Evolutionary conservation across 441 rosid species (phyloP).

Genomic region (Brassica balearica): DNA sequence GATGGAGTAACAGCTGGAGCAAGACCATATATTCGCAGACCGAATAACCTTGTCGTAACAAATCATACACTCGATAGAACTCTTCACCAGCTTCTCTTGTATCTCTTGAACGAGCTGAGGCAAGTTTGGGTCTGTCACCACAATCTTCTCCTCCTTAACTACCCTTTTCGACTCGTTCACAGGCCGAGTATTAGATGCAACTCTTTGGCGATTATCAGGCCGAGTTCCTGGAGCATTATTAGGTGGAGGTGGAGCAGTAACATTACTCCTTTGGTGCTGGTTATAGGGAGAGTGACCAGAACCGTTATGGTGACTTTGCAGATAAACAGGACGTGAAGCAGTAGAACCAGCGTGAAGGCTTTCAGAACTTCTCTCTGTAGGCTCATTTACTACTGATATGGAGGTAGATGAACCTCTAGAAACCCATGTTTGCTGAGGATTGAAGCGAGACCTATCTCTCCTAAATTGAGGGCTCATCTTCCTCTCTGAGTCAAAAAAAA

Average conservation of each 20-base stretch:
- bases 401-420: conserved; percentile 62
- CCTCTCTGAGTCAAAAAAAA: conserved; percentile 17
- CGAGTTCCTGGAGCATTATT: conserved; percentile 26
- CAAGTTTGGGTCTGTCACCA: conserved; percentile 60
- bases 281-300: background rate
- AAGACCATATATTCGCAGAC: conserved; percentile 86
- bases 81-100: conserved; percentile 88
- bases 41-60: conserved; percentile 91
- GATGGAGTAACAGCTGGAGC: conserved; percentile 93
- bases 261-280: conserved; percentile 31
- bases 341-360: conserved; percentile 5
- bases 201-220: conserved; percentile 50
- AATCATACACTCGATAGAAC: conserved; percentile 70
- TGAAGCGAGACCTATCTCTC: conserved; percentile 58
- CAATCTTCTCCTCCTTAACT: conserved; percentile 41
- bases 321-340: conserved; percentile 26
- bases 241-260: conserved; percentile 27
- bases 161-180: conserved; percentile 51
- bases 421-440: conserved; percentile 75
- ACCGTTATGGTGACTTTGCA: conserved; percentile 30
- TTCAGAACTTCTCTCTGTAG: conserved; percentile 19
- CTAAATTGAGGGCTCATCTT: conserved; percentile 66
- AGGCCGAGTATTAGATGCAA: conserved; percentile 46
- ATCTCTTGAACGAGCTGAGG: conserved; percentile 96
- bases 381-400: conserved; percentile 27